These are phyloP conservation scores for Ascodesmis nigricans DNA, from an alignment of 495 filamentous ascomycete species.

Conservation along the genomic window DNA sequence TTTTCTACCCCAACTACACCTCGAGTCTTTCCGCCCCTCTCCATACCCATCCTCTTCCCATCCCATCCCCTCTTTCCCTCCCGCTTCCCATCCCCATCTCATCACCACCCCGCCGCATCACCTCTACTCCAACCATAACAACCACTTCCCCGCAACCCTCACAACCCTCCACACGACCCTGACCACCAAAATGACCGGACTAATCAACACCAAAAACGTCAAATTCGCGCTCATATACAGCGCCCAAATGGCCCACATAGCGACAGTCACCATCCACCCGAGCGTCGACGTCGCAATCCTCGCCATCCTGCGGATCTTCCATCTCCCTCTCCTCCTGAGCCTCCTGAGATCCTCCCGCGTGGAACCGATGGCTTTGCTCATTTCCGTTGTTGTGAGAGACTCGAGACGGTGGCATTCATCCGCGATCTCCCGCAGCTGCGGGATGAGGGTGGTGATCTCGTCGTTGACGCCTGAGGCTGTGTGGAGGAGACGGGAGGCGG, in stretches of 20 bases:
- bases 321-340: constrained; percentile 14
- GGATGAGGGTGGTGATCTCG: constrained; percentile 6
- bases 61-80: constrained; percentile 3
- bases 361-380: constrained; percentile 16
- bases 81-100: not conserved
- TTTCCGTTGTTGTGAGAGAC: constrained; percentile 11
- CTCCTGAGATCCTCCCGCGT: constrained; percentile 14
- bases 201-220: constrained; percentile 16
- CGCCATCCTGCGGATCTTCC: constrained; percentile 16
- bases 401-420: constrained; percentile 15
- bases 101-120: not conserved
- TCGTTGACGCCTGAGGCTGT: constrained; percentile 10
- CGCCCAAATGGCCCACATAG: no score
- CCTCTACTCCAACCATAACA: constrained; percentile 25
- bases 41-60: no score
- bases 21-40: no score
- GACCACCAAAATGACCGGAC: constrained; percentile 26
- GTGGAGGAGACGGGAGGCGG: constrained; percentile 5
- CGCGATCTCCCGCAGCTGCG: constrained; percentile 9
- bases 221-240: no score
- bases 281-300: constrained; percentile 25
- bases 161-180: constrained; percentile 23
- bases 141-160: constrained; percentile 11
- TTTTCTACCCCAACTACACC: no score
- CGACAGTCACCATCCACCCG: no score